phyloP scores from a whole-genome alignment of 768 basidiomycete genomes.

The Dacryopinax spathularia region DNA sequence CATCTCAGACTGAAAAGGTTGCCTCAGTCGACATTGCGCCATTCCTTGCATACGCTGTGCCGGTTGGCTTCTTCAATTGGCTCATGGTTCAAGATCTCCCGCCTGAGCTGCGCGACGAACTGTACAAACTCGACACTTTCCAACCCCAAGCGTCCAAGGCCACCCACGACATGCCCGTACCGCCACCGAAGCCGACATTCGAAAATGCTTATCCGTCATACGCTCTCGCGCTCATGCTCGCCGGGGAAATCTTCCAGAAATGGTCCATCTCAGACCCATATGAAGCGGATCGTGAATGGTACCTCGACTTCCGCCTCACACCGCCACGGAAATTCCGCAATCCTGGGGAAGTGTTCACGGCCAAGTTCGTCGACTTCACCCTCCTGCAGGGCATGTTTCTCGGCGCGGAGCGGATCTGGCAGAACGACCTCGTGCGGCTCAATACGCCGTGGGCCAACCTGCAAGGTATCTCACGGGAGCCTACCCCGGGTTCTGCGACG shows the following conservation, averaged over 20 bases:
- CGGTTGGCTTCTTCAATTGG: neutral
- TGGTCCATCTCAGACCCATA: neutral
- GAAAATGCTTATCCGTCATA: neutral
- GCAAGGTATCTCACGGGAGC: neutral
- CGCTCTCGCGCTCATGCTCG: neutral
- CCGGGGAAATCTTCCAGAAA: neutral
- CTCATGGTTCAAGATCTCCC: neutral
- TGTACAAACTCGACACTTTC: neutral
- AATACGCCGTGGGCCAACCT: neutral
- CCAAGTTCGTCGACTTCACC: slow-evolving; percentile 1
- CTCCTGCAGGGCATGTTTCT: neutral
- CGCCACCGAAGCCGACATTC: neutral
- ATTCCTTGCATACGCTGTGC: neutral
- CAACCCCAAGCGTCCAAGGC: neutral
- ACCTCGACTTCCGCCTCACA: neutral
- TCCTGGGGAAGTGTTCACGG: neutral
- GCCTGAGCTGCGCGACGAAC: neutral
- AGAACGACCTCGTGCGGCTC: slow-evolving; percentile 4
- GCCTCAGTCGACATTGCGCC: neutral
- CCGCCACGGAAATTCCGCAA: neutral
- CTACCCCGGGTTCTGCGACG: neutral
- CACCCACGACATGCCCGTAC: neutral
- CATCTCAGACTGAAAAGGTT: neutral
- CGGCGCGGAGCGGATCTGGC: neutral
- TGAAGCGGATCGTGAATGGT: neutral